Percentiles rank a stretch among this genome's conserved stretches.
phyloP scores from a whole-genome alignment of 306 rosid species.

The Astragalus membranaceus region DNA sequence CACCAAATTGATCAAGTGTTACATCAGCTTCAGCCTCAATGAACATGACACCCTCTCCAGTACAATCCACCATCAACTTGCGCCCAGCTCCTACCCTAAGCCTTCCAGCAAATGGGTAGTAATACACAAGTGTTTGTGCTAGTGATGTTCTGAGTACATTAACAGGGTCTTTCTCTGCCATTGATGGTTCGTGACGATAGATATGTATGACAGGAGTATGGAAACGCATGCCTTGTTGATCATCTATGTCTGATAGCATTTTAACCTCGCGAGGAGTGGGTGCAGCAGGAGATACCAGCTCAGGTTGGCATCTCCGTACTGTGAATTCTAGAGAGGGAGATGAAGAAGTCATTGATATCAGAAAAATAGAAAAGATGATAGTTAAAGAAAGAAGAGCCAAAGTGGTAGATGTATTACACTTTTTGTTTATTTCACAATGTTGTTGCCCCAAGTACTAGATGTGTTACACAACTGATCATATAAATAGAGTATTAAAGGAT shows the following conservation, averaged over 20 bases:
- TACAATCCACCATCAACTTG: conserved; percentile 41
- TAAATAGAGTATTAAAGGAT: no score
- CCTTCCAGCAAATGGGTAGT: conserved; percentile 27
- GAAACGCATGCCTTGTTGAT: neutral
- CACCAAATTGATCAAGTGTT: conserved; percentile 25
- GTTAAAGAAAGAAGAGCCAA: neutral
- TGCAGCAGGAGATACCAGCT: conserved; percentile 14
- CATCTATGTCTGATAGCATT: conserved; percentile 25
- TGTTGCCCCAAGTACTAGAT: no score
- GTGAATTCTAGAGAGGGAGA: neutral
- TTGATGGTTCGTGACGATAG: neutral
- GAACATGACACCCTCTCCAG: conserved; percentile 36
- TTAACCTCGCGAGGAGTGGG: conserved; percentile 14
- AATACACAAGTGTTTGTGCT: conserved; percentile 13
- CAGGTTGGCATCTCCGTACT: neutral
- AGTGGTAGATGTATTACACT: no score
- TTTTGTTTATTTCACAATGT: no score
- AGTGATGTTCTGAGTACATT: neutral
- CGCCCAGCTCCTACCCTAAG: conserved; percentile 6
- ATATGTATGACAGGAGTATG: neutral
- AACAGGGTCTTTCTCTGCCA: conserved; percentile 16
- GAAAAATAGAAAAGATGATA: neutral
- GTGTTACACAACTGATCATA: no score
- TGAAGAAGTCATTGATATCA: neutral
- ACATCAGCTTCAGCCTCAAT: conserved; percentile 43